Base-by-base conservation (phyloP, 257 asterid genomes). In the Nicotiana knightiana region DNA sequence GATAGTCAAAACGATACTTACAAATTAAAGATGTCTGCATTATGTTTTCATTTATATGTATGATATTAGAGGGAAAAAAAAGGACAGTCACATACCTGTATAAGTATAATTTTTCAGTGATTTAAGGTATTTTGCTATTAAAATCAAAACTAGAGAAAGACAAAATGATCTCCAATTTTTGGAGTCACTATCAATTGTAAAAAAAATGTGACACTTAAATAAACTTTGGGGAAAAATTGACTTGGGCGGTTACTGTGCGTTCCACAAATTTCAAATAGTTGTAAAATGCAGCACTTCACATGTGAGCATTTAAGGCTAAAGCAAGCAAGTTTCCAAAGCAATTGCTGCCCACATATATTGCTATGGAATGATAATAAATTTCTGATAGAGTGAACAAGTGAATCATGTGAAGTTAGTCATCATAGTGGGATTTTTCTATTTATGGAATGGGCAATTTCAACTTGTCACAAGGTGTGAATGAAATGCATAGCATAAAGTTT, bases 291-390 rank as follows among this genome's bases (percentile, higher is more conserved):
- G 58, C 24, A 71, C 39, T 71, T 71, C 79, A 71, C 79, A 71
- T 71, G 79, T 71, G 79, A 46, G 61, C 61, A 71, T 71, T 46
- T 46, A 71, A 71, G 61, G 79, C 21, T 46, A 39, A 39, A 70
- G 54, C 76, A 67, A 35, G 30, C 54, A 67, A 67, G 18, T 37
- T 67, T 70, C 33, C 77, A 70, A 70, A 70, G 37, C 21, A 46
- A 32, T 62, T 26, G 67, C 67, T 24, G 35, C 67, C 67, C 67
- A 24, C 37, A 63, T 30, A 65, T 18, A 21, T 66, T 66, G 73
- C 73, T n/a, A 59, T 59, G 30, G 26, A 59, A 59, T 59, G 30
- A 59, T 59, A 59, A 21, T 53, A 53, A 53, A 11, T 53, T 53
- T 53, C 18, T 53, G 58, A 13, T 53, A 9, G 58, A 53, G 58